Percentiles rank a stretch among this genome's conserved stretches.
Evolutionary conservation across 2,329 filamentous ascomycete species (phyloP).

Genomic region (Sporothrix protearum): DNA sequence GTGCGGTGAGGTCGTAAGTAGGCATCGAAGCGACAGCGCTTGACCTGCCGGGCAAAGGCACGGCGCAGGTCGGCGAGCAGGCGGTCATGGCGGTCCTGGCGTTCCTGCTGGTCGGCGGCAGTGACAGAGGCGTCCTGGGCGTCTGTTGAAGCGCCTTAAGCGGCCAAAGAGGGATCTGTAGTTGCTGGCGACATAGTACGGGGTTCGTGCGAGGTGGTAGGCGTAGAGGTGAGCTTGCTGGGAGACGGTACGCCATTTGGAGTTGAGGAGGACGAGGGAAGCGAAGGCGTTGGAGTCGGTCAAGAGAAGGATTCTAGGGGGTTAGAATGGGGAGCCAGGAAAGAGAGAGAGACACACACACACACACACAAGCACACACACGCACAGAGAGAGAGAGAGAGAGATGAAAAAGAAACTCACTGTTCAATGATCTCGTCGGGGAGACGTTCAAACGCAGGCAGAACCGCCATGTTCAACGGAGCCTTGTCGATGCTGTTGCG

Average conservation of each 20-base stretch:
- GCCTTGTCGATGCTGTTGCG: slow-evolving; percentile 12
- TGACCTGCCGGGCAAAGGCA: slow-evolving; percentile 66
- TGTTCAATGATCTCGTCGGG: slow-evolving; percentile 69
- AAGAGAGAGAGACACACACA: too few species aligned
- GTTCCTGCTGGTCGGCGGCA: slow-evolving; percentile 37
- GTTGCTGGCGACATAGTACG: slow-evolving; percentile 52
- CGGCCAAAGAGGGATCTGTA: slow-evolving; percentile 35
- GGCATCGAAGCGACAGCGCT: slow-evolving; percentile 72
- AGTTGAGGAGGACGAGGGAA: slow-evolving; percentile 62
- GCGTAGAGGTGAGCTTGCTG: slow-evolving; percentile 62
- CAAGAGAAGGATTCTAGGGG: slow-evolving; percentile 55
- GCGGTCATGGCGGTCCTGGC: slow-evolving; percentile 45
- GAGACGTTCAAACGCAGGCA: slow-evolving; percentile 50
- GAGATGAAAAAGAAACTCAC: slow-evolving; percentile 42
- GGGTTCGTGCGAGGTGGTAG: slow-evolving; percentile 59
- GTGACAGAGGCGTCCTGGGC: slow-evolving; percentile 29
- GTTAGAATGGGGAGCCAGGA: background rate
- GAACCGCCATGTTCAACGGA: background rate
- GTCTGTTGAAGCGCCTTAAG: slow-evolving; percentile 1
- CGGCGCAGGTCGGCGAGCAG: slow-evolving; percentile 57
- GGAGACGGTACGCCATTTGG: slow-evolving; percentile 62
- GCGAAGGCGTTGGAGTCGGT: slow-evolving; percentile 63
- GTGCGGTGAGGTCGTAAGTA: slow-evolving; percentile 69
- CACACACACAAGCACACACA: too few species aligned
- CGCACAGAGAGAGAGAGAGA: background rate